Evolutionary conservation across 2,329 filamentous ascomycete genomes (phyloP).

Genomic region (Neopestalotiopsis clavispora): DNA sequence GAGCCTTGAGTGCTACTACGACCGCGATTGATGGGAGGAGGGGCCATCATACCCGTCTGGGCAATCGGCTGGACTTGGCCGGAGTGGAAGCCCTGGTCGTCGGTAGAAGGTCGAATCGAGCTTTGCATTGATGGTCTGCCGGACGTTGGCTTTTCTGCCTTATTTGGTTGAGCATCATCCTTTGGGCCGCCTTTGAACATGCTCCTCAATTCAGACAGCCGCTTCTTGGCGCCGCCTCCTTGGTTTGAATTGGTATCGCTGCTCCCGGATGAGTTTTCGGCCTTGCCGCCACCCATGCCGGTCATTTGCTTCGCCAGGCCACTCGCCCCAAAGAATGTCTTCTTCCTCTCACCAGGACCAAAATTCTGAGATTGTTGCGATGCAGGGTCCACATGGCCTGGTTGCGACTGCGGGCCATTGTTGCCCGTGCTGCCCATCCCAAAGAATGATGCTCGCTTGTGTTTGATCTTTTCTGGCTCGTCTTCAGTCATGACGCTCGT

Average conservation of each 20-base stretch:
- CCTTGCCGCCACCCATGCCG: conserved; percentile 21
- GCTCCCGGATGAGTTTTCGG: conserved; percentile 17
- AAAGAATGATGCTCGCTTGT: conserved; percentile 46
- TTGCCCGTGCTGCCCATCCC: conserved; percentile 36
- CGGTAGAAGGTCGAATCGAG: conserved; percentile 20
- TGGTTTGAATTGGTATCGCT: conserved; percentile 21
- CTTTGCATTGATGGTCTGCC: conserved; percentile 27
- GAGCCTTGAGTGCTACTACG: conserved; percentile 13
- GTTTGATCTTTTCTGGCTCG: conserved; percentile 39
- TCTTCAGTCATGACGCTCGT: conserved; percentile 43
- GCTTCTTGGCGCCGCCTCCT: conserved; percentile 26
- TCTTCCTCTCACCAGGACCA: conserved; percentile 41
- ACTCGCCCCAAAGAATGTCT: conserved; percentile 40
- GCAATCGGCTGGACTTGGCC: conserved; percentile 15
- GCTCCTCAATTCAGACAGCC: conserved; percentile 36
- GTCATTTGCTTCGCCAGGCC: conserved; percentile 25
- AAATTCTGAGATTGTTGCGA: conserved; percentile 21
- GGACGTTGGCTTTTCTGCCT: conserved; percentile 13
- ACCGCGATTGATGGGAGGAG: background rate
- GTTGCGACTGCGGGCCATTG: conserved; percentile 24
- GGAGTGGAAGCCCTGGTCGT: conserved; percentile 9
- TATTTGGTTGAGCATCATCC: conserved; percentile 34
- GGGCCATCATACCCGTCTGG: conserved; percentile 13
- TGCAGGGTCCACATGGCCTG: conserved; percentile 23
- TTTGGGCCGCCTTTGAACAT: conserved; percentile 33